Base-by-base conservation (phyloP, 495 filamentous ascomycete species). In the Penicillium paradoxum region DNA sequence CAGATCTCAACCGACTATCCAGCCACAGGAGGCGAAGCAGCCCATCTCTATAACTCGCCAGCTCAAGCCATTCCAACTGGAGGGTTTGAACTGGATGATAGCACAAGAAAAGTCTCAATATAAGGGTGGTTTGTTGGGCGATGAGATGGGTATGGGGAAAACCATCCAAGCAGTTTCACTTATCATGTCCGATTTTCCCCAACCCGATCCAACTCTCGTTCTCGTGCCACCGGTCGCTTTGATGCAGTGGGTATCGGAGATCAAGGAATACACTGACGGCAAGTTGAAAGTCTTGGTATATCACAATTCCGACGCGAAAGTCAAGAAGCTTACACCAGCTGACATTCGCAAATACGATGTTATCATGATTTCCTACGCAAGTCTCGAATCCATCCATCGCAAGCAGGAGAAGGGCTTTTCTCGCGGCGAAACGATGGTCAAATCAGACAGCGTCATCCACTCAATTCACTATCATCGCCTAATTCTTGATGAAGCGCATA, bases 141-240 rank as follows among this genome's bases (percentile, higher is more conserved):
- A 97, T 60, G 90, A 96, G 65, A 97, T 97, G 91, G 91, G 91
- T 17, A 93, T 97, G 80, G 93, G 93, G 25, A 98, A 98, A 75
- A 98, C 93, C 0, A 97, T 98, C 34, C 93, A 98, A 65, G 91
- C 93, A 2, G 91, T 98, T 6, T 95, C 91, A 8, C 77, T 97
- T 13, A 89, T 98, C 65, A 98, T 97, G 91, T 95, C 91, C 6
- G 91, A 98, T 64, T 96, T 87, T 57, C 91, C 91, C 15, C 87
- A 86, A 29, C 82, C 83, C 45, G 67, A 83, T 29, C 90, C 93
- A 5, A 89, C 91, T 3, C 73, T 98, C 6, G 93, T 98, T 6
- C 78, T 97, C 37, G 89, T 95, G 1, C 93, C 93, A 13, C 95
- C 93, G 3, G 93, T 98, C 48, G 93, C 93, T 53, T 69, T 98